phyloP scores from a whole-genome alignment of 352 stramenopile species.

The Phytopythium oedochilum region DNA sequence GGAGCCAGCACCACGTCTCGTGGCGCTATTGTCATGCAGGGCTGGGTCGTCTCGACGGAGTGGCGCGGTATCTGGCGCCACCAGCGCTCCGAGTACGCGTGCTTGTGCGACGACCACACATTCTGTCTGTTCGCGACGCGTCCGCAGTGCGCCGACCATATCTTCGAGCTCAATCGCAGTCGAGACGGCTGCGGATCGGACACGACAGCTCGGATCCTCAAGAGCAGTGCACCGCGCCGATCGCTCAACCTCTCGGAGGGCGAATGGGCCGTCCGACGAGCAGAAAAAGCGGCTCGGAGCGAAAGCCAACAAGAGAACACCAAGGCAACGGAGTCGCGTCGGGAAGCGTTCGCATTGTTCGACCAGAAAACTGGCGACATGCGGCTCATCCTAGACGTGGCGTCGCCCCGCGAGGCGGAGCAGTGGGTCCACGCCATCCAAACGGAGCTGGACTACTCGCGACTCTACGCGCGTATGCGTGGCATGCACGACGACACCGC shows the following conservation, averaged over 20 bases:
- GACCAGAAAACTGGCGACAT: slow-evolving; percentile 32
- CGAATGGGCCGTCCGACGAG: slow-evolving; percentile 49
- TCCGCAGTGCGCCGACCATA: slow-evolving; percentile 41
- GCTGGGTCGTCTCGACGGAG: slow-evolving; percentile 50
- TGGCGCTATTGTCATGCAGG: slow-evolving; percentile 23
- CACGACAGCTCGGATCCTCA: slow-evolving; percentile 36
- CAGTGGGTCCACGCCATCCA: slow-evolving; percentile 43
- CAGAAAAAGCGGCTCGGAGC: slow-evolving; percentile 10
- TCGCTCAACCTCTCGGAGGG: slow-evolving; percentile 37
- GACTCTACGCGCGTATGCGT: slow-evolving; percentile 20
- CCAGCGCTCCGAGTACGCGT: slow-evolving; percentile 50
- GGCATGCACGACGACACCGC: slow-evolving; percentile 4
- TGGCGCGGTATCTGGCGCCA: slow-evolving; percentile 68
- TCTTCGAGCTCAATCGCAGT: slow-evolving; percentile 42
- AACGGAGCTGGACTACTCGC: slow-evolving; percentile 29
- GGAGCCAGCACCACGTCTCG: slow-evolving; percentile 18
- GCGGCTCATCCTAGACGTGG: slow-evolving; percentile 48
- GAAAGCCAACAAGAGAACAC: background rate
- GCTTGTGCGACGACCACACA: slow-evolving; percentile 51
- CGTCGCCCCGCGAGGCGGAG: slow-evolving; percentile 24
- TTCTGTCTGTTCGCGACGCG: slow-evolving; percentile 51
- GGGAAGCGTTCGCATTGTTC: slow-evolving; percentile 68
- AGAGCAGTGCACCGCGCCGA: slow-evolving; percentile 32
- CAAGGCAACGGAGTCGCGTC: slow-evolving; percentile 3
- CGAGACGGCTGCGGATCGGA: slow-evolving; percentile 15